A percentile compares a stretch with the other conserved stretches of the same genome.
Conservation (phyloP, 768 basidiomycete species). For the Inosperma sp. region DNA sequence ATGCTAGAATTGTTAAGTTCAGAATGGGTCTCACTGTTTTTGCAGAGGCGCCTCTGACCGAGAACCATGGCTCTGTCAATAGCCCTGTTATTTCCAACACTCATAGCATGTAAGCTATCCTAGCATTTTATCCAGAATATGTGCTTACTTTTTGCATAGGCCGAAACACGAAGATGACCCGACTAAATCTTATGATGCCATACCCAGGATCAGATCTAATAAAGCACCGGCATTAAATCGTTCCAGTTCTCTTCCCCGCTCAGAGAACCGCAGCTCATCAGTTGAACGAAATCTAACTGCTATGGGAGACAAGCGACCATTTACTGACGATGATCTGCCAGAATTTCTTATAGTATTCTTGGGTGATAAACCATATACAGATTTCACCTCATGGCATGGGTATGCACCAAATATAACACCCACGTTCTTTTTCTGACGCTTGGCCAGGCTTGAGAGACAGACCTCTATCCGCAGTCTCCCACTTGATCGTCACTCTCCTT, state of each 20-base stretch:
- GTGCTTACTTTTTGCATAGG: no score
- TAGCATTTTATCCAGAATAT: no score
- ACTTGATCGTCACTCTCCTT: conserved; percentile 33
- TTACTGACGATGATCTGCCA: conserved; percentile 20
- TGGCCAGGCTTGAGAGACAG: conserved; percentile 31
- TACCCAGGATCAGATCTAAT: conserved; percentile 27
- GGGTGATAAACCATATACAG: conserved; percentile 32
- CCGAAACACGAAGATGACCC: no score
- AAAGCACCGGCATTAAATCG: conserved; percentile 28
- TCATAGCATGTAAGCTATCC: conserved; percentile 10
- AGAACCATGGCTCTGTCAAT: neutral
- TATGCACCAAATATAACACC: conserved; percentile 18
- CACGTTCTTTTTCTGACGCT: neutral
- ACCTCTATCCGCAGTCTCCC: conserved; percentile 25
- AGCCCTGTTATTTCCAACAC: neutral
- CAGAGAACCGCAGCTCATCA: conserved; percentile 12
- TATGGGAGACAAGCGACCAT: conserved; percentile 16
- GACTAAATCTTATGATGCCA: no score
- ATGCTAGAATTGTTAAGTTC: neutral
- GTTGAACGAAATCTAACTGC: conserved; percentile 7
- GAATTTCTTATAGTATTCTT: conserved; percentile 39
- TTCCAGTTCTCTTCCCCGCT: conserved; percentile 19
- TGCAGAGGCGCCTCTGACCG: neutral
- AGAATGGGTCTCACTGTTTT: neutral
- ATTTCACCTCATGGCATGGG: conserved; percentile 41